Base-by-base conservation (phyloP, 106 monocot genomes). In the Acorus calamus region DNA sequence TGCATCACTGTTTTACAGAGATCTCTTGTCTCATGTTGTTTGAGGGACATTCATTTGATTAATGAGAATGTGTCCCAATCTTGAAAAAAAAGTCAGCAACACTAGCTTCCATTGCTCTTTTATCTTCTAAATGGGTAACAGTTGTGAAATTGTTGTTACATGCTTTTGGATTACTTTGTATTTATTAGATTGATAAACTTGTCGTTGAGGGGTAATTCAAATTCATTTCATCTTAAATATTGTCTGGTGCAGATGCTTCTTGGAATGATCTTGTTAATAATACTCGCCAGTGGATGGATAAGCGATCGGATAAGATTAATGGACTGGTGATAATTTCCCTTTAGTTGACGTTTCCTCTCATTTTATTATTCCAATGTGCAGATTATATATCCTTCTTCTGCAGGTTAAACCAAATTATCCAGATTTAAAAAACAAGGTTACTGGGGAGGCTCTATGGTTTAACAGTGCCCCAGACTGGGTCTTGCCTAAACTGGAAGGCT, bases 211-310 rank as follows among this genome's bases (percentile, higher is more conserved):
- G 28, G 28, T 28, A 28, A 28, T 28, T 28, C 28, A 28, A 28
- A 28, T 28, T 28, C 0, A 28, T 28, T 28, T 28, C 28, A 28
- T 28, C 28, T 28, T 1, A 28, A 28, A 28, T 28, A 28, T 28
- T 28, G 28, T 28, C 28, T 1, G 28, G 13, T 51, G 12, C 7
- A 3, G 52, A 72, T 45, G 72, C 60, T 44, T 70, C 70, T 66
- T 88, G 88, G 88, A 56, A 50, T 60, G 75, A 84, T 53, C 66
- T 88, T 63, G 49, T 84, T 61, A 50, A 42, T 12, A 80, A 78
- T 73, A 70, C 88, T 11, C 73, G 76, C 60, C 49, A 88, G 6
- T 88, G 88, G 88, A 41, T 4, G 42, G 88, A 88, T 66, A 67
- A 88, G 42, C 74, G 88, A 14, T 56, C 44, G 52, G 61, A 75